A percentile compares a stretch with the other conserved stretches of the same genome.
These are phyloP conservation scores for Termitomyces sp. DNA, from an alignment of 768 basidiomycete species.

Conservation along the genomic window DNA sequence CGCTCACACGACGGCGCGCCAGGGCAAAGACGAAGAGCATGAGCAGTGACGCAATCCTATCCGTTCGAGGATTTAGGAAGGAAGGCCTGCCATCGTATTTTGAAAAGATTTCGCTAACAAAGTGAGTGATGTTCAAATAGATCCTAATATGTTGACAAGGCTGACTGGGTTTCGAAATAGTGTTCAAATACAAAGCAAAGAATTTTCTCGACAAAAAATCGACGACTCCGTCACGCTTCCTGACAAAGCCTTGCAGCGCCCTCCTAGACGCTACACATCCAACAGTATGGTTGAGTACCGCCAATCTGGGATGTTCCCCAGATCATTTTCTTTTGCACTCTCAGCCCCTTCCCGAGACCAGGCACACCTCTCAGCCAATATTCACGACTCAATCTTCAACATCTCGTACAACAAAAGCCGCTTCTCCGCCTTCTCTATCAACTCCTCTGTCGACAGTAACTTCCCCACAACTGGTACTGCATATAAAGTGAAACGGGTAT, in stretches of 20 bases:
- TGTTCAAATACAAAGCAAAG: constrained; percentile 7
- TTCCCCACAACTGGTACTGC: constrained; percentile 29
- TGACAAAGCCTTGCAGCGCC: constrained; percentile 37
- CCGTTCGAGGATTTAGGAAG: constrained; percentile 44
- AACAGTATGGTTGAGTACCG: constrained; percentile 41
- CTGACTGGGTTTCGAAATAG: not conserved
- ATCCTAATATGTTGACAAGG: not conserved
- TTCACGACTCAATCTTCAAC: constrained; percentile 23
- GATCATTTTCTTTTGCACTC: constrained; percentile 40
- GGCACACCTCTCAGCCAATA: constrained; percentile 12
- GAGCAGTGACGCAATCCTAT: constrained; percentile 41
- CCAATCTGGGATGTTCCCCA: constrained; percentile 38
- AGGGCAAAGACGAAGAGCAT: constrained; percentile 31
- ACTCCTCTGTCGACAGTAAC: constrained; percentile 31
- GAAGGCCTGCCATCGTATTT: constrained; percentile 18
- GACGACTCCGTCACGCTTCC: constrained; percentile 52
- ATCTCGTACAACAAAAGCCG: constrained; percentile 20
- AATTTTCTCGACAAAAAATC: constrained; percentile 40
- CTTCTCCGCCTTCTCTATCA: constrained; percentile 37
- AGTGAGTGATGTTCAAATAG: not conserved
- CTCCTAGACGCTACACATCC: constrained; percentile 22
- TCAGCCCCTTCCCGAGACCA: constrained; percentile 12
- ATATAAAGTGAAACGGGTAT: constrained; percentile 62
- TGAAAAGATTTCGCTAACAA: not conserved
- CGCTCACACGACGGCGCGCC: constrained; percentile 37